Evolutionary conservation across 371 early-diverging fungal species (phyloP).

Genomic region (Rhizomucor miehei): DNA sequence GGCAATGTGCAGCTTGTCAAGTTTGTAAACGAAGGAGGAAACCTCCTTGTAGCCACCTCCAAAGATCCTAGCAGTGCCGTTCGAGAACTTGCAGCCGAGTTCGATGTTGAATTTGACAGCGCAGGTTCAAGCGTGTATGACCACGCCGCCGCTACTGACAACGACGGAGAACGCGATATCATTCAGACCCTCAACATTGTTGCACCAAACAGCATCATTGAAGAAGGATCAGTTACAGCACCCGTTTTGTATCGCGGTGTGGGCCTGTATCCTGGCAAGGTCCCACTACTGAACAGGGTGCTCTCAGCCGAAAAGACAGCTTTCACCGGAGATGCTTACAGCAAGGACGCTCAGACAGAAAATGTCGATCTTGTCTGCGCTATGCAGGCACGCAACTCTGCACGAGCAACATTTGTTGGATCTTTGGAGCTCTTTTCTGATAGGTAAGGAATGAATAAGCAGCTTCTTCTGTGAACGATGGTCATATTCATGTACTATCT

Average conservation of each 20-base stretch:
- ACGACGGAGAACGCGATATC: conserved; percentile 36
- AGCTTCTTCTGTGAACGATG: too few relatives aligned
- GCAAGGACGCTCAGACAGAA: conserved; percentile 16
- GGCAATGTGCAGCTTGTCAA: conserved; percentile 64
- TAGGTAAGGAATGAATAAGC: conserved; percentile 33
- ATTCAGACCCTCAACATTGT: conserved; percentile 29
- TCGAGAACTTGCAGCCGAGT: conserved; percentile 83
- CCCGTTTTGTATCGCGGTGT: conserved; percentile 79
- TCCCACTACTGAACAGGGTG: conserved; percentile 64
- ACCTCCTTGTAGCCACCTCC: conserved; percentile 74
- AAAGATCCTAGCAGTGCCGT: conserved; percentile 62
- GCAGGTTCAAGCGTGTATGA: conserved; percentile 67
- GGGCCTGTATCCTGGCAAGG: conserved; percentile 59
- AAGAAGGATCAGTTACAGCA: conserved; percentile 21
- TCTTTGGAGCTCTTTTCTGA: conserved; percentile 80
- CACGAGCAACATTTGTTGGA: conserved; percentile 84
- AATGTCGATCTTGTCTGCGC: conserved; percentile 67
- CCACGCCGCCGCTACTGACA: conserved; percentile 45
- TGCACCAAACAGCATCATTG: conserved; percentile 30
- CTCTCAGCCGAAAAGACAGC: conserved; percentile 64
- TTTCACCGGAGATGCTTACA: conserved; percentile 47
- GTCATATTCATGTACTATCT: not conserved
- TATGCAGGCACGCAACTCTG: conserved; percentile 87
- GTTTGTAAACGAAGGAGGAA: conserved; percentile 92
- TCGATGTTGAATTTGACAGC: conserved; percentile 82